Conservation (phyloP, 2,329 filamentous ascomycete genomes). For the Cadophora malorum region DNA sequence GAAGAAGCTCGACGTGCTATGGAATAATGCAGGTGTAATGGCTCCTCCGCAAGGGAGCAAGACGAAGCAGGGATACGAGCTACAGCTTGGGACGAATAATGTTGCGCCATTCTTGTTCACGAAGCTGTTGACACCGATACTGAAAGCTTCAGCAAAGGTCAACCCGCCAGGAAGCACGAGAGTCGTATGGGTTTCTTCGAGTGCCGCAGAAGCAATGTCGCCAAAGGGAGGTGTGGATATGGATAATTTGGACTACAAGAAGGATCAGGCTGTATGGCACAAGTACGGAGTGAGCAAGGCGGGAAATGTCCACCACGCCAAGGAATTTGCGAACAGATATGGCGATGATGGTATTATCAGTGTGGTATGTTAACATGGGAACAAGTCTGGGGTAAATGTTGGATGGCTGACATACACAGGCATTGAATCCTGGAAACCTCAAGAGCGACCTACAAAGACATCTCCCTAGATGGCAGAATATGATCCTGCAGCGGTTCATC, state of each 20-base stretch:
- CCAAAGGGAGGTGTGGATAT: conserved; percentile 38
- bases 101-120: conserved; percentile 49
- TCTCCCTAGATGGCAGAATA: conserved; percentile 26
- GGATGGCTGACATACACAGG: conserved; percentile 25
- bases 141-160: conserved; percentile 43
- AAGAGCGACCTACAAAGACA: conserved; percentile 36
- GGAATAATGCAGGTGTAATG: conserved; percentile 51
- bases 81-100: conserved; percentile 48
- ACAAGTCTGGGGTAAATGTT: too few relatives aligned
- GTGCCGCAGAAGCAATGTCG: conserved; percentile 37
- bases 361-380: conserved; percentile 40
- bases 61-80: conserved; percentile 47
- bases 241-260: conserved; percentile 39
- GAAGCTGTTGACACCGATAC: conserved; percentile 46
- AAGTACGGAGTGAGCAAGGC: conserved; percentile 42
- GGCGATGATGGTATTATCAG: conserved; percentile 39
- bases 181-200: conserved; percentile 46
- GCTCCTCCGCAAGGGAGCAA: conserved; percentile 45
- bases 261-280: conserved; percentile 26
- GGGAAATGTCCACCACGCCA: conserved; percentile 38
- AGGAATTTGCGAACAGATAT: conserved; percentile 39
- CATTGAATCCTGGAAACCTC: conserved; percentile 43
- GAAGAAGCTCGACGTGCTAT: conserved; percentile 49
- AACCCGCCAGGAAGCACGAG: conserved; percentile 41
- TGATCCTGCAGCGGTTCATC: conserved; percentile 27